Evolutionary conservation across 2,329 filamentous ascomycete genomes (phyloP), one percentile per base, ranked within the genome.

Genomic region (Colletotrichum paranaense): DNA sequence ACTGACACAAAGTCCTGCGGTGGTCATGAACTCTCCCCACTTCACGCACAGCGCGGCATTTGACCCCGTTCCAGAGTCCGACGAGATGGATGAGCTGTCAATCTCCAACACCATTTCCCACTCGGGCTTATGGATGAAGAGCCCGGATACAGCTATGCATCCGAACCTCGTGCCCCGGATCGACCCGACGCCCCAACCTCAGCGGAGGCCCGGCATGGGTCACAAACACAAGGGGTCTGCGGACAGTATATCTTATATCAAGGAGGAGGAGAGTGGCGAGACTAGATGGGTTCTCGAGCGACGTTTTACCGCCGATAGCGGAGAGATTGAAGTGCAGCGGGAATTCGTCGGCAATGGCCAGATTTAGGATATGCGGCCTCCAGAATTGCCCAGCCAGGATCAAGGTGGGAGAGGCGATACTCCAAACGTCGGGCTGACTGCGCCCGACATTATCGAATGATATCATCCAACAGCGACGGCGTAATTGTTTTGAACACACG

Each of bases 281-380:
- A 88, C 86, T 68, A 84, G 91, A 58, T 94, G 92, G 93, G 89
- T 94, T 8, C 84, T 94, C 76, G 93, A 95, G 81, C 83, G 92
- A 46, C 86, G 92, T 65, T 84, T 92, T 46, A 93, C 91, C 3
- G 90, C 86, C 1, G 92, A 94, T 77, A 88, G 85, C 71, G 92
- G 92, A 0, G 87, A 92, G 79, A 81, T 92, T 66, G 90, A 93
- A 78, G 81, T 93, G 4, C 91, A 89, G 57, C 84, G 92, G 66
- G 90, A 93, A 79, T 84, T 93, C 71, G 87, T 94, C 11, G 87
- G 89, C 74, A 89, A 90, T 4, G 86, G 86, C 7, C 84, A 82
- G 64, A 89, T 88, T 60, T 87, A 80, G 76, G 42, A 3, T 38
- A 7, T n/a, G n/a, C 49, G 32, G 24, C 32, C 8, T 38, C 16